Conservation (phyloP, 257 asterid species). For the Solanum medicagineum region DNA sequence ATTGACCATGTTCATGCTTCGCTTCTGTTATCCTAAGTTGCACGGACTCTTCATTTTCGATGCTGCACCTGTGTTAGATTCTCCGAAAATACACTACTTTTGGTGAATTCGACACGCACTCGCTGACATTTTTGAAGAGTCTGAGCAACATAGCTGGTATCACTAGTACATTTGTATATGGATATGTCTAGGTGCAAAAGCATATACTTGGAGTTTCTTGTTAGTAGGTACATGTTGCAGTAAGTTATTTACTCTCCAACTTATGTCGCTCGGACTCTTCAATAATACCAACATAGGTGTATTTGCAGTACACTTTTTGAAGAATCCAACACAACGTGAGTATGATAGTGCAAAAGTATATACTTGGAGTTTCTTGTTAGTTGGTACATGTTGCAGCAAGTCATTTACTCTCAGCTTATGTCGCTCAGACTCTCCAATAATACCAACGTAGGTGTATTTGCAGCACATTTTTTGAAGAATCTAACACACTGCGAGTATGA, state of each 20-base stretch:
- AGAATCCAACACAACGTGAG: too few relatives aligned
- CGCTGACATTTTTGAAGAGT: too few relatives aligned
- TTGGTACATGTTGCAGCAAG: neutral
- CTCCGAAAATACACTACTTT: too few relatives aligned
- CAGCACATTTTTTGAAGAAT: neutral
- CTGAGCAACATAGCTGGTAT: neutral
- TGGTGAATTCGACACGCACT: too few relatives aligned
- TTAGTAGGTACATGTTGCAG: neutral
- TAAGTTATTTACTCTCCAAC: too few relatives aligned
- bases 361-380: neutral
- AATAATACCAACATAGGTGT: too few relatives aligned
- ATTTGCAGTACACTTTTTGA: too few relatives aligned
- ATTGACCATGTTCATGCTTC: neutral
- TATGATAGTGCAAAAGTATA: neutral
- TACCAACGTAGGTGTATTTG: too few relatives aligned
- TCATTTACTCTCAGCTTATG: too few relatives aligned
- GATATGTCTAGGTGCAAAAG: neutral
- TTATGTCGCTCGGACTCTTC: too few relatives aligned
- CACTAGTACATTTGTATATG: neutral
- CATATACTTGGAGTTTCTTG: neutral
- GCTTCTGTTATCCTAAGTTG: neutral
- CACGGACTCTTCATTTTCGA: too few relatives aligned
- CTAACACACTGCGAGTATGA: neutral
- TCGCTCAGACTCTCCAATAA: neutral
- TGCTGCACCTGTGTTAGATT: too few relatives aligned